Base-by-base conservation (phyloP, 805 yeast species). In the Saccharomycopsis selenospora region DNA sequence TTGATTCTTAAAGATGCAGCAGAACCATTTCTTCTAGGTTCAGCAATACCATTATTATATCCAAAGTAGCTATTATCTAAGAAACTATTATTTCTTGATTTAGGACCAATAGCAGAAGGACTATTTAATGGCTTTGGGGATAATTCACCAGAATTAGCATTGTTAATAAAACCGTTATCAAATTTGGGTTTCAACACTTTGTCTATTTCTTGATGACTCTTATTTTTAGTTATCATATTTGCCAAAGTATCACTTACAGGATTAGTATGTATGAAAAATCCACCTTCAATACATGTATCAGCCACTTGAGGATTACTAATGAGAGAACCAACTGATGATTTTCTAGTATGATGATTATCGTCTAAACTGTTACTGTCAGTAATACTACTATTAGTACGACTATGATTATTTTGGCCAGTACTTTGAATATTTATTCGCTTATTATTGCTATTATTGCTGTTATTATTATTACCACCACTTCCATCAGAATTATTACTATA, bases 1-100 rank as follows among this genome's bases (percentile, higher is more conserved):
- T 78, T 81, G 13, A 81, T 68, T 0, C 87, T 87, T 36, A 83
- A 61, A 3, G 84, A 75, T 36, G 85, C 85, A 33, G 80, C 73
- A n/a, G 82, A 76, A 1, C 82, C 42, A 7, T 36, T 40, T 26
- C 38, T 48, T 20, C 47, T 14, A 4, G 51, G 51, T 22, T 46
- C 17, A n/a, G 42, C 41, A 20, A 44, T 40, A 3, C 48, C 45
- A 29, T 45, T 49, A 22, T 49, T 45, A 18, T 48, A 20, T 13
- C 42, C 38, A 13, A 20, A 22, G n/a, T n/a, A n/a, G n/a, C n/a
- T n/a, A 29, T 4, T 17, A 27, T 36, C 36, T 14, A 47, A 33
- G 18, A 47, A 43, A 40, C 48, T 47, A 24, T 20, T 45, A 22
- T 50, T 47, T 43, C 51, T 28, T 22, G 23, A 29, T 20, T 46